Evolutionary conservation across 163 green algal genomes (phyloP), one percentile per base, ranked within the genome.

Genomic region (Scenedesmus sp.): DNA sequence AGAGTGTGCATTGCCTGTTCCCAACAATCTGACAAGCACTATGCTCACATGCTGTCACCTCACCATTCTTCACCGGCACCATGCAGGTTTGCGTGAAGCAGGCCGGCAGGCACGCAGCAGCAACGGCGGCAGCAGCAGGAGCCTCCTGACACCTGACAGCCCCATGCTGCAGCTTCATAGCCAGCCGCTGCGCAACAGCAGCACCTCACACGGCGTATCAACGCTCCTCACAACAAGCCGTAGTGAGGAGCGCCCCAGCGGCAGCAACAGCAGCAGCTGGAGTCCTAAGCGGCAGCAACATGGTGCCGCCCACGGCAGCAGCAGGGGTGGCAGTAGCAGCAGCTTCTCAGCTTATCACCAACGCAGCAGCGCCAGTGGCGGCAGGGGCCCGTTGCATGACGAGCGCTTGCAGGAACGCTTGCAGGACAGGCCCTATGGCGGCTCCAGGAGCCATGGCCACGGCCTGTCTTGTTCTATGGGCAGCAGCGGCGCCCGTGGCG

Each of bases 241-340:
- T 9, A 86, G 81, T 46, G 52, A 86, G 81, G 55, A 86, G 34
- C 81, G 55, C 16, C 55, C 56, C 4, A 74, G 46, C 60, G 56
- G 56, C 86, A 90, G 87, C 87, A 76, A 4, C 57, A 15, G 56
- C 87, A 91, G 67, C 64, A 26, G 15, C 13, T 64, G 52, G 83
- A 66, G 74, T n/a, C 84, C 83, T 59, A 52, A 46, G 82, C 82
- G 59, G 56, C 23, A 60, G 23, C 83, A 59, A 59, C 59, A 88
- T 4, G n/a, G n/a, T 57, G 34, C 3, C 57, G 76, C 13, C 23
- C 59, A 15, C 84, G 15, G 62, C 84, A 85, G 73, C 70, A 86
- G 74, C 87, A 83, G 70, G 23, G 5, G 70, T 16, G 70, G 70
- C 23, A 52, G 13, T 70, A 86, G 67, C 87, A 90, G 70, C 54